phyloP scores from a whole-genome alignment of 768 basidiomycete species.

The Tylopilus plumbeoviolaceoides region DNA sequence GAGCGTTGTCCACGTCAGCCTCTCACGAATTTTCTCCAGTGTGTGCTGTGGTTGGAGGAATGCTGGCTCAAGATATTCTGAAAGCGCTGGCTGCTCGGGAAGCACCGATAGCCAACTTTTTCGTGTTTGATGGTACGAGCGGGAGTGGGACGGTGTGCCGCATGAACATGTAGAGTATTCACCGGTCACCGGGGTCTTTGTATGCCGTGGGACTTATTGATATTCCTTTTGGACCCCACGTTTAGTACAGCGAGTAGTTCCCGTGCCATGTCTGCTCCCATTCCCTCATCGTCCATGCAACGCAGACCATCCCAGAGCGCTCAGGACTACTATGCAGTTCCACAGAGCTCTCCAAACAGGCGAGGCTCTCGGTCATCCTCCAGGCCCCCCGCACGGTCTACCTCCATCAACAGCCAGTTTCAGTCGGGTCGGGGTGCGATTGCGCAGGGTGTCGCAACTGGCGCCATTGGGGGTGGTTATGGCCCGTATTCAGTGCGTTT shows the following conservation, averaged over 20 bases:
- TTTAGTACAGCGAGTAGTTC: constrained; percentile 10
- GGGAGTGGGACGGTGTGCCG: constrained; percentile 69
- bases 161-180: constrained; percentile 38
- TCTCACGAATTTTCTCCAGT: constrained; percentile 87
- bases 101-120: constrained; percentile 89
- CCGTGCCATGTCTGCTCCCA: constrained; percentile 7
- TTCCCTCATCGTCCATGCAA: constrained; percentile 30
- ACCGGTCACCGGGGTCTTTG: neutral
- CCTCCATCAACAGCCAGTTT: constrained; percentile 26
- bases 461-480: constrained; percentile 74
- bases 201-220: constrained; percentile 16
- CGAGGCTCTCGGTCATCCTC: constrained; percentile 23
- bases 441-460: constrained; percentile 75
- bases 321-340: constrained; percentile 63
- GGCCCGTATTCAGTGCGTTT: constrained; percentile 80
- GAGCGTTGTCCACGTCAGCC: constrained; percentile 67
- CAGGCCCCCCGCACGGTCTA: constrained; percentile 25
- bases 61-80: constrained; percentile 92
- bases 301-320: constrained; percentile 42
- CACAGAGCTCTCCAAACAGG: constrained; percentile 47
- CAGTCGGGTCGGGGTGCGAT: constrained; percentile 50
- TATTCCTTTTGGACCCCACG: constrained; percentile 24
- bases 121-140: constrained; percentile 80
- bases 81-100: constrained; percentile 89
- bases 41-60: constrained; percentile 91